Base-by-base conservation (phyloP, 2,329 filamentous ascomycete genomes). In the Verticillium zaregamsianum region DNA sequence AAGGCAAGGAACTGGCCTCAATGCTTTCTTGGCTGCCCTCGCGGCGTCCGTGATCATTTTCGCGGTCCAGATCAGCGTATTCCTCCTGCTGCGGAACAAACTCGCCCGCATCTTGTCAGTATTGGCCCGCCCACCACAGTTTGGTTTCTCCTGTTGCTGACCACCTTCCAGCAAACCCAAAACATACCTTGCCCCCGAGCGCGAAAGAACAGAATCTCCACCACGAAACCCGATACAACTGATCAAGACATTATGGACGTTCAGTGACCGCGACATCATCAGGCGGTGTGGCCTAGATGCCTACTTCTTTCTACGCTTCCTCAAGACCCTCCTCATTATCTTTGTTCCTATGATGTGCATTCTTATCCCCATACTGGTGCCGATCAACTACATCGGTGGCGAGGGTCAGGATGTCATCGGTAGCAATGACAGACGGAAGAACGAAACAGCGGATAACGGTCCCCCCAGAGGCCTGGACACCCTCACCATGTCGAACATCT, bases 291-390 rank as follows among this genome's bases (percentile, higher is more conserved):
- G 95, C 20, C 85, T 99, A 11, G 95, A 99, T 73, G 93, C 94
- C 70, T 99, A 97, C 77, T 97, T 98, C 80, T 99, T 99, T 74
- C 82, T 99, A 1, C 90, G 96, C 65, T 99, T 97, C 71, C 84
- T 87, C 15, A 85, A 85, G 66, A 84, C 71, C 74, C 86, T 98
- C 5, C 84, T 98, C 54, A 88, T 97, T 72, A 96, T 99, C 65
- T 98, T 99, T 73, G 78, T 96, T 45, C 93, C 95, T 1, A 87
- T 97, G 61, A 87, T 90, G 14, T 67, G 86, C 31, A 71, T 97
- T 58, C 88, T 96, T 32, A 80, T 97, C 60, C 95, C 95, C 0
- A 90, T 97, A 28, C 79, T 99, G 54, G 78, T 98, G 2, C 93
- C 95, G 0, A 75, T 99, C 65, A 99, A 99, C 71, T 89, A 86